Conservation (phyloP, 495 filamentous ascomycete species). For the Bacidia rubella region DNA sequence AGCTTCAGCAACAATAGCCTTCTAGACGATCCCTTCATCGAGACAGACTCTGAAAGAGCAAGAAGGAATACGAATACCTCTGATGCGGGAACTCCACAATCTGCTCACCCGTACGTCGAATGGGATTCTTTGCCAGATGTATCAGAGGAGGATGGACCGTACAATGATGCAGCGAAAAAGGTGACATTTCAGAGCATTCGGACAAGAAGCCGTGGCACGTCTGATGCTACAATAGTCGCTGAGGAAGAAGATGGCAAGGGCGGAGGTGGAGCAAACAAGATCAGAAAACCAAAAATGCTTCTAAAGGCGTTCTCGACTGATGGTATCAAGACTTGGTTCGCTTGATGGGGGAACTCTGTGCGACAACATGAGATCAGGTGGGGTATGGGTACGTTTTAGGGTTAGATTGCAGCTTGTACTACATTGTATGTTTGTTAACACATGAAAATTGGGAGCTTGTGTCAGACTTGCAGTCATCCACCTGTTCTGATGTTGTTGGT, state of each 20-base stretch:
- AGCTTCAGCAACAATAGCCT: not conserved
- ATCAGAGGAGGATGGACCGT: not conserved
- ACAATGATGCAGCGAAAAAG: not conserved
- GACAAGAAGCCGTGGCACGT: not conserved
- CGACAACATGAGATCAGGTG: too few species aligned
- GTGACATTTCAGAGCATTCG: not conserved
- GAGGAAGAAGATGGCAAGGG: not conserved
- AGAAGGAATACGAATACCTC: not conserved
- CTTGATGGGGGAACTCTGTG: too few species aligned
- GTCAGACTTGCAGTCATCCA: too few species aligned
- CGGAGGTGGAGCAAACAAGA: not conserved
- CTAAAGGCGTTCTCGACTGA: constrained; percentile 29
- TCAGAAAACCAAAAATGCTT: constrained; percentile 20
- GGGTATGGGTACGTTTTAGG: too few species aligned
- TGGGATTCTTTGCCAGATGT: not conserved
- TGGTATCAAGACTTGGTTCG: constrained; percentile 31
- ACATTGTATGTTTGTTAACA: too few species aligned
- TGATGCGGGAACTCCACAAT: not conserved
- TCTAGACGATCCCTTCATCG: not conserved
- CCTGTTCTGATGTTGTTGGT: too few species aligned
- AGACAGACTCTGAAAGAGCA: not conserved
- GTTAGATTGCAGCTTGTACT: too few species aligned
- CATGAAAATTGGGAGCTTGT: too few species aligned
- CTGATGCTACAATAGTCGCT: not conserved
- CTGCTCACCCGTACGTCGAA: not conserved